Evolutionary conservation across 805 yeast genomes (phyloP).

Genomic region (Torulaspora gathmanii): DNA sequence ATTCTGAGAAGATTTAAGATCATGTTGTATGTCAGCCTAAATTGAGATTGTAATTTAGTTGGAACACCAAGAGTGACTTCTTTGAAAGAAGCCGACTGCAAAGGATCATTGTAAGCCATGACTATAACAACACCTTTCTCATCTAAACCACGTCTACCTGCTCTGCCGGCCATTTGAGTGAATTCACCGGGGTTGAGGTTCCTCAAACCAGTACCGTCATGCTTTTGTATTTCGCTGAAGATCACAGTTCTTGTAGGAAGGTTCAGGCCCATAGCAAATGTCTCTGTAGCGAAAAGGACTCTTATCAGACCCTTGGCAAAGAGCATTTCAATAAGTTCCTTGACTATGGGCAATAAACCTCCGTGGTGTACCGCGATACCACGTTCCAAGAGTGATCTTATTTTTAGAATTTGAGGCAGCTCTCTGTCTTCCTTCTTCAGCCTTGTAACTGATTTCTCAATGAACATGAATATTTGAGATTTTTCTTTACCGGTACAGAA

Average conservation of each 20-base stretch:
- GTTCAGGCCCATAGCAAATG: slow-evolving; percentile 98
- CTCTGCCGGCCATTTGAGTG: slow-evolving; percentile 98
- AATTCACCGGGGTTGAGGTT: slow-evolving; percentile 91
- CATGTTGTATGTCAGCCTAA: slow-evolving; percentile 93
- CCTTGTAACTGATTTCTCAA: slow-evolving; percentile 82
- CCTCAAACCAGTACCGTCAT: slow-evolving; percentile 83
- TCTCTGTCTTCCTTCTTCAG: slow-evolving; percentile 88
- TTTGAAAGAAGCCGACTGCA: slow-evolving; percentile 55
- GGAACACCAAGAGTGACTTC: slow-evolving; percentile 85
- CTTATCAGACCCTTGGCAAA: slow-evolving; percentile 83
- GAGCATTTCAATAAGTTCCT: slow-evolving; percentile 86
- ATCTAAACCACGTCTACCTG: slow-evolving; percentile 96
- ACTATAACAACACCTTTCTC: slow-evolving; percentile 89
- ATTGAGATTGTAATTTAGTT: slow-evolving; percentile 85
- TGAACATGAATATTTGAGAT: slow-evolving; percentile 88
- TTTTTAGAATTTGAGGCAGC: slow-evolving; percentile 81
- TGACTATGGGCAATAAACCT: slow-evolving; percentile 87
- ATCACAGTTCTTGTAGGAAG: slow-evolving; percentile 96
- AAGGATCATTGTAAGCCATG: slow-evolving; percentile 72
- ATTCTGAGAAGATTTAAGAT: slow-evolving; percentile 84
- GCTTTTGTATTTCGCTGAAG: slow-evolving; percentile 78
- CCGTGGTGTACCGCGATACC: slow-evolving; percentile 97
- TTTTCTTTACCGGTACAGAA: slow-evolving; percentile 81
- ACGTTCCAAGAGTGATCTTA: slow-evolving; percentile 76
- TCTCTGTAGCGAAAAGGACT: slow-evolving; percentile 93